These are phyloP conservation scores for Nitzschia sp. DNA, from an alignment of 108 stramenopile species.

Conservation along the genomic window DNA sequence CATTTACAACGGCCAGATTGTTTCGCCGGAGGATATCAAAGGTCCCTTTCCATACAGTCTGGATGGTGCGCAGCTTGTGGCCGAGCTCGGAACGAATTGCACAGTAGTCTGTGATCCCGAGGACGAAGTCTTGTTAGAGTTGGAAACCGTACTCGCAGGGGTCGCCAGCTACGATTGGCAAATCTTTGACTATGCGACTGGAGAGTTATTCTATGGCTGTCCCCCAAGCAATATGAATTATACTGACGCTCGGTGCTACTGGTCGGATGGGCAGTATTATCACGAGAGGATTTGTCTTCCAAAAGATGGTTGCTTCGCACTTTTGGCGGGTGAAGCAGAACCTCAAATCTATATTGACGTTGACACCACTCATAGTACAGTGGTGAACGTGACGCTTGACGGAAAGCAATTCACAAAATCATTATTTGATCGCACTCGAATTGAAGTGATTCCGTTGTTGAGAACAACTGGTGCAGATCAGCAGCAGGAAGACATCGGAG, in stretches of 20 bases:
- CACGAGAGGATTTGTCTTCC: neutral
- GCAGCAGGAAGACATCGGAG: too few relatives aligned
- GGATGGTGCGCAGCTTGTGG: neutral
- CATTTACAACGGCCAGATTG: neutral
- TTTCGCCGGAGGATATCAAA: neutral
- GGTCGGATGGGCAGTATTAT: neutral
- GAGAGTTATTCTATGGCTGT: neutral
- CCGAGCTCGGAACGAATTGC: neutral
- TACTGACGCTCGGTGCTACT: neutral
- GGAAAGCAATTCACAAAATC: neutral
- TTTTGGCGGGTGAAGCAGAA: neutral
- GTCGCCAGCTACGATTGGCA: neutral
- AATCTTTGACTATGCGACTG: neutral
- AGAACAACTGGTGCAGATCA: neutral
- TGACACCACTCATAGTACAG: neutral
- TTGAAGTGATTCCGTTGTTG: neutral
- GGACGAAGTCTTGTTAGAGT: neutral
- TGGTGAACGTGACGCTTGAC: neutral
- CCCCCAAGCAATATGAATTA: neutral
- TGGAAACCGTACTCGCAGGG: too few relatives aligned
- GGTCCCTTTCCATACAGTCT: neutral
- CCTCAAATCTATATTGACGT: neutral
- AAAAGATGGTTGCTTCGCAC: neutral
- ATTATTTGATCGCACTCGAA: neutral
- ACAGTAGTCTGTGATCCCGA: neutral